Percentiles rank a stretch among this genome's conserved stretches.
Evolutionary conservation across 2,329 filamentous ascomycete genomes (phyloP).

Genomic region (Rutstroemia sp.): DNA sequence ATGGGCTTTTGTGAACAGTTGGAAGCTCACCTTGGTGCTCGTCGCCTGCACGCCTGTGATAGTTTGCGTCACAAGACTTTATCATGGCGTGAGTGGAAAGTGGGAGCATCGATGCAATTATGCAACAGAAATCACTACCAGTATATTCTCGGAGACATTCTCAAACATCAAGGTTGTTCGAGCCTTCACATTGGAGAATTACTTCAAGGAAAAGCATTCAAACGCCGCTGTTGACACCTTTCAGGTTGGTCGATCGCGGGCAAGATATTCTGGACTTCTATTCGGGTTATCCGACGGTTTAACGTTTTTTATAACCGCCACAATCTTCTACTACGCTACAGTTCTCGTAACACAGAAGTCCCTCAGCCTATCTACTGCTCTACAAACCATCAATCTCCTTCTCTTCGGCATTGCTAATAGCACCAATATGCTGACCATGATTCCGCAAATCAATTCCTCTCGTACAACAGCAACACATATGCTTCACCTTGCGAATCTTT

Average conservation of each 20-base stretch:
- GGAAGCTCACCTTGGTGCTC: slow-evolving; percentile 74
- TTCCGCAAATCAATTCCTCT: slow-evolving; percentile 74
- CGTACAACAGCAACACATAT: slow-evolving; percentile 66
- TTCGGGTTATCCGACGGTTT: slow-evolving; percentile 73
- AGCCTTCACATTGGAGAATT: slow-evolving; percentile 62
- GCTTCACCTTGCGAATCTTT: slow-evolving; percentile 59
- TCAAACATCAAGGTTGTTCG: slow-evolving; percentile 73
- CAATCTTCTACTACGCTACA: slow-evolving; percentile 80
- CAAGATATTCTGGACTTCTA: slow-evolving; percentile 58
- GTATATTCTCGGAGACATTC: slow-evolving; percentile 68
- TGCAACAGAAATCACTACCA: slow-evolving; percentile 50
- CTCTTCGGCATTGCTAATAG: slow-evolving; percentile 76
- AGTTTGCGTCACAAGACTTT: slow-evolving; percentile 56
- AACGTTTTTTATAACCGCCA: slow-evolving; percentile 63
- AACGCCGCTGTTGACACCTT: slow-evolving; percentile 45
- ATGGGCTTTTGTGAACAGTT: slow-evolving; percentile 70
- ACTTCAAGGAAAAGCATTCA: slow-evolving; percentile 60
- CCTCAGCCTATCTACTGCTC: slow-evolving; percentile 47
- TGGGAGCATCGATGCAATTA: slow-evolving; percentile 68
- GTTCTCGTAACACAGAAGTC: slow-evolving; percentile 48
- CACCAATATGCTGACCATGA: slow-evolving; percentile 59
- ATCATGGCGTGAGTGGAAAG: slow-evolving; percentile 54
- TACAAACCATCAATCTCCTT: slow-evolving; percentile 74
- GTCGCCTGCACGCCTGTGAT: slow-evolving; percentile 62
- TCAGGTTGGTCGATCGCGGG: slow-evolving; percentile 56